phyloP scores from a whole-genome alignment of 2,329 filamentous ascomycete genomes.

The Colletotrichum abscissum region DNA sequence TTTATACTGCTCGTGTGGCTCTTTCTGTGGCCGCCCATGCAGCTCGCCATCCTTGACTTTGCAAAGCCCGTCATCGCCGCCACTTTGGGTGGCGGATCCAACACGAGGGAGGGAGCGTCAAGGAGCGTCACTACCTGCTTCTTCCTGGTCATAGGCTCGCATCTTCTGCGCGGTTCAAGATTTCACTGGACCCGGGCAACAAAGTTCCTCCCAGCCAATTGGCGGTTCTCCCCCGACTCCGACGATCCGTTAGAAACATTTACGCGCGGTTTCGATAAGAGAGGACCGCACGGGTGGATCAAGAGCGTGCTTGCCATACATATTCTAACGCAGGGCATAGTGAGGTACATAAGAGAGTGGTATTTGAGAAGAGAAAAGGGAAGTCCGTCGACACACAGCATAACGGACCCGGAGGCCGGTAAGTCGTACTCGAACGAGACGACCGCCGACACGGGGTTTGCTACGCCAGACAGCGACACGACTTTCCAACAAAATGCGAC shows the following conservation, averaged over 20 bases:
- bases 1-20: conserved; percentile 88
- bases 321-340: conserved; percentile 78
- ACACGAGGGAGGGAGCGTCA: conserved; percentile 74
- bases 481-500: conserved; percentile 65
- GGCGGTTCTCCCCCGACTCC: conserved; percentile 56
- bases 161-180: conserved; percentile 61
- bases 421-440: conserved; percentile 53
- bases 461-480: conserved; percentile 64
- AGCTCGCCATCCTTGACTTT: conserved; percentile 88
- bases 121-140: conserved; percentile 79
- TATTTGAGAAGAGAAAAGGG: conserved; percentile 71
- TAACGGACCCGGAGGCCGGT: conserved; percentile 72
- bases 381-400: conserved; percentile 58
- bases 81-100: conserved; percentile 85
- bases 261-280: conserved; percentile 63
- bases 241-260: conserved; percentile 60
- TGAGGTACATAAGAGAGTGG: conserved; percentile 77
- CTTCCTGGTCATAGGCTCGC: conserved; percentile 71
- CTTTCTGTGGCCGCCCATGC: conserved; percentile 86
- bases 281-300: conserved; percentile 72
- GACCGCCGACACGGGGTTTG: conserved; percentile 59
- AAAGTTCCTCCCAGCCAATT: conserved; percentile 58
- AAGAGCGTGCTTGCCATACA: conserved; percentile 78
- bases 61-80: conserved; percentile 94
- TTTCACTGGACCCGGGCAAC: conserved; percentile 59